Percentiles rank a stretch among this genome's conserved stretches.
phyloP scores from a whole-genome alignment of 2,329 filamentous ascomycete genomes.

The Endothia cerciana region DNA sequence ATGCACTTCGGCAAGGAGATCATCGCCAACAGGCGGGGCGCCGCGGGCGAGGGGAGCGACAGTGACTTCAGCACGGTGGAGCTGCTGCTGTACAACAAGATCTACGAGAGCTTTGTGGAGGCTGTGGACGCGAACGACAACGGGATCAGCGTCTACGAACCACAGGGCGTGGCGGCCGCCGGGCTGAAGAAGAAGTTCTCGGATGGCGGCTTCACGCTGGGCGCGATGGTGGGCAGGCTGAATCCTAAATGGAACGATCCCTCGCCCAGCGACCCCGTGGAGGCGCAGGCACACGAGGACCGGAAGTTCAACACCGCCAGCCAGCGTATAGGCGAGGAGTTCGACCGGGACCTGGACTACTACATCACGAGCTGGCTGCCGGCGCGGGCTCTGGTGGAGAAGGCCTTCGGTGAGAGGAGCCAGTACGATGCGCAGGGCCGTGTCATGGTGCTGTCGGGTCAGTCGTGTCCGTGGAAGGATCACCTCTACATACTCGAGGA shows the following conservation, averaged over 20 bases:
- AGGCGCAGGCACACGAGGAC: slow-evolving; percentile 78
- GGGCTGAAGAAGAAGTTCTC: slow-evolving; percentile 82
- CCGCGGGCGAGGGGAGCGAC: slow-evolving; percentile 41
- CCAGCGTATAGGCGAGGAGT: slow-evolving; percentile 84
- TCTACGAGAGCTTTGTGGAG: slow-evolving; percentile 94
- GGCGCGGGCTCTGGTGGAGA: slow-evolving; percentile 76
- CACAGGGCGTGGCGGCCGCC: slow-evolving; percentile 67
- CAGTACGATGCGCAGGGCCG: slow-evolving; percentile 75
- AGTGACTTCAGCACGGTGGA: slow-evolving; percentile 69
- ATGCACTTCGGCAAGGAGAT: slow-evolving; percentile 91
- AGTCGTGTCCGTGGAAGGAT: slow-evolving; percentile 92
- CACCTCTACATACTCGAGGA: slow-evolving; percentile 89
- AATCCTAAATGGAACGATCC: slow-evolving; percentile 82
- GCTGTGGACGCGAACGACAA: slow-evolving; percentile 98
- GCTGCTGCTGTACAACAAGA: slow-evolving; percentile 79
- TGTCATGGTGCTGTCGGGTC: slow-evolving; percentile 76
- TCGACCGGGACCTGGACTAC: slow-evolving; percentile 78
- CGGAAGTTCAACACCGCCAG: slow-evolving; percentile 77
- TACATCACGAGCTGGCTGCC: slow-evolving; percentile 82
- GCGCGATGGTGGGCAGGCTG: slow-evolving; percentile 78
- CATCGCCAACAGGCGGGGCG: slow-evolving; percentile 67
- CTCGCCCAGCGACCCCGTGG: slow-evolving; percentile 52
- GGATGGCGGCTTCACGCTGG: slow-evolving; percentile 80
- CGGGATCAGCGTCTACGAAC: slow-evolving; percentile 83
- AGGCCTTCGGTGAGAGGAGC: slow-evolving; percentile 71